Base-by-base conservation (phyloP, 805 yeast genomes). In the Ogataea neopini region DNA sequence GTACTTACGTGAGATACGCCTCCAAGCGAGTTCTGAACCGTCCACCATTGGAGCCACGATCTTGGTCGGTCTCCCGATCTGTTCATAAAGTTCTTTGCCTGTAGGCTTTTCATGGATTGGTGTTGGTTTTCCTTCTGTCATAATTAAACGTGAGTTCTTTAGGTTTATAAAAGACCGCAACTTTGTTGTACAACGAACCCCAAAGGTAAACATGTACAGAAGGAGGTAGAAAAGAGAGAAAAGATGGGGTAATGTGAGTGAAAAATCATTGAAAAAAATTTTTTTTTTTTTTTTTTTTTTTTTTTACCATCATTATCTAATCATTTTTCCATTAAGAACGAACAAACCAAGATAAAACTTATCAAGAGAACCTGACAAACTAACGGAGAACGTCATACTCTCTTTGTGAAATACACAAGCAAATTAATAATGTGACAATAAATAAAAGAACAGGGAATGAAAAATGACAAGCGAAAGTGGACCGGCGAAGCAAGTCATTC, bases 21-120 rank as follows among this genome's bases (percentile, higher is more conserved):
- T 75, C 98, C 98, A 94, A 1, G 96, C 98, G 15, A 94, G 74
- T 62, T 94, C 99, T 3, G 92, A 83, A 56, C 90, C 97, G 66
- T 94, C 99, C 15, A 94, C 99, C 97, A 94, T 92, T 1, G 99
- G 99, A 3, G 98, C 99, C 17, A 94, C 94, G 20, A 94, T 84
- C 53, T 86, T 88, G 42, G 74, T 79, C 2, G 99, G 99, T 18
- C 69, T 59, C 0, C 94, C 94, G 13, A 92, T 71, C 11, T 77
- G 67, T 37, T 86, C 76, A 63, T 71, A 92, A 1, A 94, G 75
- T 40, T 77, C 81, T 50, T 95, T 74, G 1, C 97, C 97, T 14
- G 66, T 57, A 17, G 67, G 58, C 47, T 71, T 73, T 13, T 20
- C 28, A 13, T 25, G 19, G 10, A 26, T 8, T 14, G 30, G 30